These are phyloP conservation scores for Terfezia claveryi DNA, from an alignment of 495 filamentous ascomycete species.

Conservation along the genomic window DNA sequence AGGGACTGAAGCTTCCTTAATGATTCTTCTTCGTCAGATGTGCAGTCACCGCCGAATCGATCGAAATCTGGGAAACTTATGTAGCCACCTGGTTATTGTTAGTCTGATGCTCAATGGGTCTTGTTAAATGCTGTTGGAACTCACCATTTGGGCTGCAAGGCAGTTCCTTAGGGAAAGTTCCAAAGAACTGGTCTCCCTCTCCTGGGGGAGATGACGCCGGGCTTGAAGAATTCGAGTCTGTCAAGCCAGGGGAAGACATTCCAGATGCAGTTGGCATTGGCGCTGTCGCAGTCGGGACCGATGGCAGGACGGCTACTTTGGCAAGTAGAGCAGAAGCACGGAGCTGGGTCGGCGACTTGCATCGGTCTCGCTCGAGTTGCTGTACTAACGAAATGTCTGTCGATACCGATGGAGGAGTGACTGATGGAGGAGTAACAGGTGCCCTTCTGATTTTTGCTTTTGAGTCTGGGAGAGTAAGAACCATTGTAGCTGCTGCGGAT, in stretches of 20 bases:
- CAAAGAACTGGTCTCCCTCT: constrained; percentile 17
- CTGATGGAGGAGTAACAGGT: constrained; percentile 14
- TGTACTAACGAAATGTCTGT: constrained; percentile 14
- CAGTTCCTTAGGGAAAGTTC: constrained; percentile 11
- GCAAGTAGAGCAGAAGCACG: constrained; percentile 14
- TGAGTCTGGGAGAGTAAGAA: constrained; percentile 14
- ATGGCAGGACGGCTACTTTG: constrained; percentile 14
- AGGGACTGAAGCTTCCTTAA: no score
- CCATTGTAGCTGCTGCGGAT: constrained; percentile 7
- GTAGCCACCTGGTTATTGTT: constrained; percentile 23
- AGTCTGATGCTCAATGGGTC: not conserved
- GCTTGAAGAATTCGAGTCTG: constrained; percentile 14
- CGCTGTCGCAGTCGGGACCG: constrained; percentile 11
- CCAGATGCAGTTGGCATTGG: constrained; percentile 13
- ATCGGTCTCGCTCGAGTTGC: constrained; percentile 17
- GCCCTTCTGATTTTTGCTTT: constrained; percentile 5
- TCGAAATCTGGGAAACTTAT: constrained; percentile 30
- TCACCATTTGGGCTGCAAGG: constrained; percentile 18
- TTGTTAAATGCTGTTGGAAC: not conserved
- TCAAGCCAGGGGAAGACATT: constrained; percentile 8
- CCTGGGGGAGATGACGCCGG: constrained; percentile 18
- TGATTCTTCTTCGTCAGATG: constrained; percentile 14
- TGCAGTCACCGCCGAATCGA: constrained; percentile 13
- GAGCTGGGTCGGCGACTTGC: constrained; percentile 12
- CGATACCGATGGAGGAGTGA: constrained; percentile 17